phyloP scores from a whole-genome alignment of 805 yeast species.

The Lipomyces sp. region DNA sequence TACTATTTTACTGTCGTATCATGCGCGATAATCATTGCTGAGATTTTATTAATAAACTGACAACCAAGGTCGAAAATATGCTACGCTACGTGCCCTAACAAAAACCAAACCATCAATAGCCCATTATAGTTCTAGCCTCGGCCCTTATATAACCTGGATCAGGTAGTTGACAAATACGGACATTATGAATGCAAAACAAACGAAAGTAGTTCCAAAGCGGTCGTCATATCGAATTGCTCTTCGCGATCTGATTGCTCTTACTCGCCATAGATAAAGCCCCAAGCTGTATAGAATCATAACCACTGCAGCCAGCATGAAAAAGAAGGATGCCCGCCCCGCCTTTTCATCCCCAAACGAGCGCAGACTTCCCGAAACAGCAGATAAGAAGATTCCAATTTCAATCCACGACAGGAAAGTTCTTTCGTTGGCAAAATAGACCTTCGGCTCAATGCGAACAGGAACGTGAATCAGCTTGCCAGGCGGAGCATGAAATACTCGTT shows the following conservation, averaged over 20 bases:
- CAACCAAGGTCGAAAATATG: too few relatives aligned
- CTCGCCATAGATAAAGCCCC: slow-evolving; percentile 74
- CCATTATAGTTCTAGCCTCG: too few relatives aligned
- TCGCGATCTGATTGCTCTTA: slow-evolving; percentile 74
- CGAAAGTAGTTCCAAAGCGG: slow-evolving; percentile 76
- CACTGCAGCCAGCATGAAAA: slow-evolving; percentile 79
- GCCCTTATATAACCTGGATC: slow-evolving; percentile 17
- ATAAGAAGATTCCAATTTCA: slow-evolving; percentile 81
- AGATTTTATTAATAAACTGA: too few relatives aligned
- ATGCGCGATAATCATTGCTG: too few relatives aligned
- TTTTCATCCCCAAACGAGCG: slow-evolving; percentile 72
- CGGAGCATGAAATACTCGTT: slow-evolving; percentile 39
- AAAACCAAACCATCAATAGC: too few relatives aligned
- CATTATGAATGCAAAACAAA: slow-evolving; percentile 69
- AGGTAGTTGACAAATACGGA: slow-evolving; percentile 51
- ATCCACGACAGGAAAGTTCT: slow-evolving; percentile 93
- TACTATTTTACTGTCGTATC: too few relatives aligned
- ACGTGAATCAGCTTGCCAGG: slow-evolving; percentile 85
- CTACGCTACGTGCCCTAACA: too few relatives aligned
- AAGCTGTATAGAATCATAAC: slow-evolving; percentile 70
- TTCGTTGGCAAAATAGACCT: slow-evolving; percentile 98
- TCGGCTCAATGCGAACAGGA: slow-evolving; percentile 96
- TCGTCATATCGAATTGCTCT: slow-evolving; percentile 84
- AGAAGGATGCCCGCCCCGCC: slow-evolving; percentile 73
- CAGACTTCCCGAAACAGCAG: slow-evolving; percentile 84